Conservation (phyloP, 169 alveolate species). For the Plasmodium gallinaceum region DNA sequence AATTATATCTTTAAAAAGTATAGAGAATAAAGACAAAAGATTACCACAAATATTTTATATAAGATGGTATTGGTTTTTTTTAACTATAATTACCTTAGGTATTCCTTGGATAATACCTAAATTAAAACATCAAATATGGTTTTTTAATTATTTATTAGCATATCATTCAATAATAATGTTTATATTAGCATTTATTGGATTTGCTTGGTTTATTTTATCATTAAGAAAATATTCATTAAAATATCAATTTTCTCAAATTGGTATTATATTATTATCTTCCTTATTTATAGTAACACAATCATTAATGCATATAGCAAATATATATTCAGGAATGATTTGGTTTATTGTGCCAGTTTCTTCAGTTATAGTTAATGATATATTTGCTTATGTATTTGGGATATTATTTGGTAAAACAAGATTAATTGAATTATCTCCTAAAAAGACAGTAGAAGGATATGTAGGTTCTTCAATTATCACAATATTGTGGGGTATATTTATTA, state of each 20-base stretch:
- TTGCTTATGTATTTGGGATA: slow-evolving; percentile 97
- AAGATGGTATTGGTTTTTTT: slow-evolving; percentile 69
- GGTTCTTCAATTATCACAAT: slow-evolving; percentile 93
- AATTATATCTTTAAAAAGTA: slow-evolving; percentile 51
- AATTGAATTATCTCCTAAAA: slow-evolving; percentile 97
- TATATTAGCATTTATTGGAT: slow-evolving; percentile 90
- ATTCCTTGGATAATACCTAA: slow-evolving; percentile 88
- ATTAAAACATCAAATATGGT: slow-evolving; percentile 65
- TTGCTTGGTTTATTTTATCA: slow-evolving; percentile 93
- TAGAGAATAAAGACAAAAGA: slow-evolving; percentile 72
- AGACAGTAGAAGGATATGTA: slow-evolving; percentile 99
- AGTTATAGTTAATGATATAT: slow-evolving; percentile 95
- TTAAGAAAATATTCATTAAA: slow-evolving; percentile 91
- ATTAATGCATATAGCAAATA: slow-evolving; percentile 90
- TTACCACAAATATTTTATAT: slow-evolving; percentile 64
- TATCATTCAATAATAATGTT: slow-evolving; percentile 93
- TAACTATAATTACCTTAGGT: slow-evolving; percentile 77
- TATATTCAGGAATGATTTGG: slow-evolving; percentile 97
- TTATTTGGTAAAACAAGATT: slow-evolving; percentile 94
- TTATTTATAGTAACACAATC: slow-evolving; percentile 83
- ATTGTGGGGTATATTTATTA: slow-evolving; percentile 79
- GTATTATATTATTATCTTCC: slow-evolving; percentile 84
- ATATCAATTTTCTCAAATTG: slow-evolving; percentile 95
- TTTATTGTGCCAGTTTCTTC: slow-evolving; percentile 94
- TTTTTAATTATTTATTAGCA: slow-evolving; percentile 80